Evolutionary conservation across 2,329 filamentous ascomycete genomes (phyloP).

Genomic region (Drechslerella stenobrocha): DNA sequence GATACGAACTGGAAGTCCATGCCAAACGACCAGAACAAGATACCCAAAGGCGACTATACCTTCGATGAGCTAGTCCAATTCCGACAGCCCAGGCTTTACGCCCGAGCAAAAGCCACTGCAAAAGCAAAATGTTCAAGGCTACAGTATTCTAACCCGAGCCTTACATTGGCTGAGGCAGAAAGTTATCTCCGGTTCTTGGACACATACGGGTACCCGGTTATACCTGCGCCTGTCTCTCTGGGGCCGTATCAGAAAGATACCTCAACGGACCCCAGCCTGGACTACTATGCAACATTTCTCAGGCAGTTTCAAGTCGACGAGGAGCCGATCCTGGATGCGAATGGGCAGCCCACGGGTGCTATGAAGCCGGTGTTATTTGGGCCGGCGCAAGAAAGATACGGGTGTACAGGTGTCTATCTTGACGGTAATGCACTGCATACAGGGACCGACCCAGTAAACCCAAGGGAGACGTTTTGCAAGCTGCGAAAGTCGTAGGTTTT

Average conservation of each 20-base stretch:
- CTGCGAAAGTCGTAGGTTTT: slow-evolving; percentile 1
- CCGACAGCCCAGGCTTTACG: background rate
- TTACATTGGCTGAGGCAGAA: background rate
- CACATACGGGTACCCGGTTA: background rate
- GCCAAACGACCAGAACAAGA: background rate
- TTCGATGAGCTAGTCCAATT: background rate
- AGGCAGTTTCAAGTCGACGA: background rate
- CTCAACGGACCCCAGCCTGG: background rate
- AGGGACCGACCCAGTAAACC: too few relatives aligned
- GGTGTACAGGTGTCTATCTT: background rate
- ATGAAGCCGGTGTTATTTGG: background rate
- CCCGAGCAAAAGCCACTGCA: background rate
- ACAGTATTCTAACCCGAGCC: background rate
- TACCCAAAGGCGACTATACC: background rate
- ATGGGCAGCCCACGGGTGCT: background rate
- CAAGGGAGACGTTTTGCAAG: background rate
- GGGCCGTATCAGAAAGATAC: background rate
- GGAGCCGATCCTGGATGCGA: background rate
- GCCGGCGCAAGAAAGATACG: background rate
- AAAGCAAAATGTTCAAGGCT: background rate
- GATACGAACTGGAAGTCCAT: background rate
- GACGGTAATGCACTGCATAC: too few relatives aligned
- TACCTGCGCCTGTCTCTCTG: background rate
- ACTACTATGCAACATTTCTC: background rate
- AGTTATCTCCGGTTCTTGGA: slow-evolving; percentile 2